A percentile compares a stretch with the other conserved stretches of the same genome.
Conservation (phyloP, 345 rosid genomes). For the Erucastrum elatum region DNA sequence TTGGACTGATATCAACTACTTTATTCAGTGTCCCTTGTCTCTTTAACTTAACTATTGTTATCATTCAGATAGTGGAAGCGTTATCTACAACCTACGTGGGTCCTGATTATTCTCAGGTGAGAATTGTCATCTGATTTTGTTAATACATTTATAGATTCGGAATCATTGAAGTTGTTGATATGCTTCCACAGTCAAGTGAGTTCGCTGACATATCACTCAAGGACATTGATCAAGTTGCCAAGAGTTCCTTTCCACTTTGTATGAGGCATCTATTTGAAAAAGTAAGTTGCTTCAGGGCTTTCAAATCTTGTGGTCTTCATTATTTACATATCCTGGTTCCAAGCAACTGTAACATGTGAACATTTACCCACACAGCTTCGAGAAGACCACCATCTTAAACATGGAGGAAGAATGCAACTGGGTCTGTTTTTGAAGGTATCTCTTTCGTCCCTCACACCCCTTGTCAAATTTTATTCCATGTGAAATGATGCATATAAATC, state of each 20-base stretch:
- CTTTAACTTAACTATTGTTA: neutral
- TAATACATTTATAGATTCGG: constrained; percentile 6
- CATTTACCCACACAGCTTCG: constrained; percentile 52
- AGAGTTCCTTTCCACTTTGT: constrained; percentile 89
- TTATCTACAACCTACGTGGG: constrained; percentile 75
- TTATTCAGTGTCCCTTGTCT: neutral
- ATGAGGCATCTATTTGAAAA: constrained; percentile 89
- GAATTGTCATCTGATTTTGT: constrained; percentile 1
- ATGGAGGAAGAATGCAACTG: constrained; percentile 96
- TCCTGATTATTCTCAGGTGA: constrained; percentile 90
- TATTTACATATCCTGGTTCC: neutral
- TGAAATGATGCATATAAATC: constrained; percentile 6
- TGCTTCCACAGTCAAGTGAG: constrained; percentile 62
- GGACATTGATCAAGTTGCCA: constrained; percentile 75
- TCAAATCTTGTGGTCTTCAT: neutral
- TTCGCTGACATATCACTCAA: constrained; percentile 70
- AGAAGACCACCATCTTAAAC: constrained; percentile 96
- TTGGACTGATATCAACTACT: neutral
- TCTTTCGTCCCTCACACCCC: constrained; percentile 10
- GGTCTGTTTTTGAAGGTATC: constrained; percentile 90
- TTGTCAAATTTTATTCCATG: neutral
- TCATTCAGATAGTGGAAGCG: constrained; percentile 77
- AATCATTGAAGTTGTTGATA: constrained; percentile 24
- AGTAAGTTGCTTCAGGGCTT: constrained; percentile 42
- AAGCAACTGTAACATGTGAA: constrained; percentile 9